Evolutionary conservation across 305 asterid species (phyloP), one percentile per base, ranked within the genome.

Genomic region (Fraxinus sp.): DNA sequence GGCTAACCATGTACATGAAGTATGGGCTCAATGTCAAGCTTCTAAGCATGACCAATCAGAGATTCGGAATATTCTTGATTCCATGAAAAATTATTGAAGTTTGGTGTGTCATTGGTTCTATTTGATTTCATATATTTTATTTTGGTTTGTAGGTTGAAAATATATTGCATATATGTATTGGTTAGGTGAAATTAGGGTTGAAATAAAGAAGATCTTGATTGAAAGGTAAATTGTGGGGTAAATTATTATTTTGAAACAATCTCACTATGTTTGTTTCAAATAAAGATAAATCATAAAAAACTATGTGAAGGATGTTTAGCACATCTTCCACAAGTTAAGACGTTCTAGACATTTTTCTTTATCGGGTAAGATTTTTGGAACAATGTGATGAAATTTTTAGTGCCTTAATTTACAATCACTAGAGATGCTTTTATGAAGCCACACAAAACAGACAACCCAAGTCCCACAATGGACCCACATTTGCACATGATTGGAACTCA

Each of bases 1-100:
- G 28, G 28, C 28, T 26, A 26, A 26, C 28, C 28, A 26, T 26
- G n/a, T n/a, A n/a, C n/a, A n/a, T n/a, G n/a, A n/a, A n/a, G 88
- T 75, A 96, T 78, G 99, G 99, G 1, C 80, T 96, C 74, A 88
- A 91, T 78, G 98, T 93, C 79, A 83, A 77, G 77, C 88, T 95
- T 49, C 68, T 57, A 39, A 88, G 87, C 94, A 97, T 30, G 85
- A 87, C 37, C 79, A 52, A 28, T 24, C 20, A 68, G 18, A 68
- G 20, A 28, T 28, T 68, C 39, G 4, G 18, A 68, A 1, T 26
- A 68, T 68, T 11, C 75, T 68, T 68, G 32, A 0, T 68, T 26
- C 39, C 13, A 11, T 28, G 37, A 28, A 28, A 13, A 68, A 26
- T 24, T 68, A 68, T 26, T 68, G 18, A 11, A 24, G 75, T 68